phyloP scores from a whole-genome alignment of 179 eudicot genomes.

The Drosera spatulata region DNA sequence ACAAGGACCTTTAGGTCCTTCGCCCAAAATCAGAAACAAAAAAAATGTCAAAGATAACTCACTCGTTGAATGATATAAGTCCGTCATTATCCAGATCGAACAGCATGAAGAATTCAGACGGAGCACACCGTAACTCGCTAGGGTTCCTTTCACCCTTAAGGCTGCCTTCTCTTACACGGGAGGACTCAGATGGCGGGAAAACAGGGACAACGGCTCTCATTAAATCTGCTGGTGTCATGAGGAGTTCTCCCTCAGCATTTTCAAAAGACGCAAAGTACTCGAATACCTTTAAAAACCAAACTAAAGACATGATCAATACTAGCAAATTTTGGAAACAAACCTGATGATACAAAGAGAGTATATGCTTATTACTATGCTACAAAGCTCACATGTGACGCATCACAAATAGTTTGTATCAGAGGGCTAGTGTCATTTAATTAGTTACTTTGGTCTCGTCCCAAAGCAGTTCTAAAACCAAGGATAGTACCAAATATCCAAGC shows the following conservation, averaged over 20 bases:
- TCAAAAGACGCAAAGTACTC: conserved; percentile 76
- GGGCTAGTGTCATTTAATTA: no score
- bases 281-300: conserved; percentile 45
- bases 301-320: neutral
- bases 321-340: no score
- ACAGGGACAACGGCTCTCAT: conserved; percentile 97
- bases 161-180: conserved; percentile 56
- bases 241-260: conserved; percentile 46
- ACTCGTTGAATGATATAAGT: conserved; percentile 93
- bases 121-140: conserved; percentile 49
- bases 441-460: no score
- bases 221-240: conserved; percentile 85
- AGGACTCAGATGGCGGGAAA: conserved; percentile 78
- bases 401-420: no score
- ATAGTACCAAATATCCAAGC: no score
- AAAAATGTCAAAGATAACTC: conserved; percentile 15
- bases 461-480: no score
- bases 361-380: no score
- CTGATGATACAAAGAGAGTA: no score
- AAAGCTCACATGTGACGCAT: no score
- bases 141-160: conserved; percentile 52
- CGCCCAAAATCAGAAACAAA: neutral
- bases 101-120: conserved; percentile 85
- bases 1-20: neutral
- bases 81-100: conserved; percentile 83